Percentiles rank a stretch among this genome's conserved stretches.
Conservation (phyloP, 177 flowering plant species). For the Tripterygium wilfordii region DNA sequence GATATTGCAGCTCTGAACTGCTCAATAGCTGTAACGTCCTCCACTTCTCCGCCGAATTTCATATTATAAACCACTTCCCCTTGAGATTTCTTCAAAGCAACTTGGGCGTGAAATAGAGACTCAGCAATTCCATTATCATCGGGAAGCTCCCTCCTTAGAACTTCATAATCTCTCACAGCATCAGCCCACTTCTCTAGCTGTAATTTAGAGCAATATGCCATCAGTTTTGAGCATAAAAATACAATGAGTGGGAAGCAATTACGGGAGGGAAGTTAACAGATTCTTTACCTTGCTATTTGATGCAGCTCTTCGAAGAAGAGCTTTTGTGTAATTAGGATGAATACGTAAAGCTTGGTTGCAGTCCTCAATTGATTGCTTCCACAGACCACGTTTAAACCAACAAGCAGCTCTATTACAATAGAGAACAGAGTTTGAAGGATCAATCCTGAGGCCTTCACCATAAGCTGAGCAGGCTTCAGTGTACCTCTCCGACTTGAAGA, state of each 20-base stretch:
- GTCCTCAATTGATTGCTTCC: constrained; percentile 76
- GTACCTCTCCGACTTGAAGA: constrained; percentile 76
- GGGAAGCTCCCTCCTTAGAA: constrained; percentile 66
- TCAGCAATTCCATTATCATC: constrained; percentile 79
- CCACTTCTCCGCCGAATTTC: constrained; percentile 97
- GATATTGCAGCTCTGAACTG: constrained; percentile 75
- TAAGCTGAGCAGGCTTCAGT: constrained; percentile 86
- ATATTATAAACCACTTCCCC: constrained; percentile 88
- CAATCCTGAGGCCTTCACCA: constrained; percentile 76
- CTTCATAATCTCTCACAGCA: constrained; percentile 83
- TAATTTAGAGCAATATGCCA: constrained; percentile 13
- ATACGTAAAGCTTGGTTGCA: constrained; percentile 75
- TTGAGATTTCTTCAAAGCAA: constrained; percentile 79
- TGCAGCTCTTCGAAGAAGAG: constrained; percentile 83
- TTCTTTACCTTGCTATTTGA: constrained; percentile 65
- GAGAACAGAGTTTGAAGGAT: constrained; percentile 78
- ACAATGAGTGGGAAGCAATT: too few relatives aligned
- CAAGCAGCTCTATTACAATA: constrained; percentile 95
- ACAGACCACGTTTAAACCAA: constrained; percentile 75
- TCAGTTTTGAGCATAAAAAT: too few relatives aligned
- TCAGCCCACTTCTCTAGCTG: constrained; percentile 90
- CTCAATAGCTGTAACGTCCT: constrained; percentile 58
- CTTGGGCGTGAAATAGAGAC: constrained; percentile 83
- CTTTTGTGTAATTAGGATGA: constrained; percentile 80
- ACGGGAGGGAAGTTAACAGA: too few relatives aligned